These are phyloP conservation scores for Septoria linicola DNA, from an alignment of 2,329 filamentous ascomycete genomes.

Conservation along the genomic window DNA sequence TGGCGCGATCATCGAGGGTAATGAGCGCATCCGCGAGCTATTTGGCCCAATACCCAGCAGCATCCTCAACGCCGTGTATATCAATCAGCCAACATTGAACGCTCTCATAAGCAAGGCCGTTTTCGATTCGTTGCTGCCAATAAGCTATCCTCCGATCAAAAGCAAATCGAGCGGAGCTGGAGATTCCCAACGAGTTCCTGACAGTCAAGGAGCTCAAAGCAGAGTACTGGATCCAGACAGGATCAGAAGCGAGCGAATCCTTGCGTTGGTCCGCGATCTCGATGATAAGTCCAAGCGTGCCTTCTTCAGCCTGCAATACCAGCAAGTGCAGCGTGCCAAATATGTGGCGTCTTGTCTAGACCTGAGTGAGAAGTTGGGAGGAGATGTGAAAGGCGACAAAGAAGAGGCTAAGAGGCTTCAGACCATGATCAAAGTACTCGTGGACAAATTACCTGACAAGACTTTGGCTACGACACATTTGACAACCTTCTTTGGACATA, in stretches of 20 bases:
- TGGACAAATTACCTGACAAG: constrained; percentile 73
- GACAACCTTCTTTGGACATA: constrained; percentile 84
- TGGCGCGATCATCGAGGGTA: constrained; percentile 79
- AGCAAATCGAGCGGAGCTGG: constrained; percentile 47
- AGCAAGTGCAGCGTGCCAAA: constrained; percentile 71
- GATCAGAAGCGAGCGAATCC: constrained; percentile 77
- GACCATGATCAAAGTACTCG: constrained; percentile 70
- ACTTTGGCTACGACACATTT: constrained; percentile 72
- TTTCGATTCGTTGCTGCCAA: constrained; percentile 83
- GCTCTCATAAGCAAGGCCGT: constrained; percentile 79
- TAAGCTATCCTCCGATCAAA: constrained; percentile 77
- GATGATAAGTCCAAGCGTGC: constrained; percentile 77
- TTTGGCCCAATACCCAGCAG: constrained; percentile 78
- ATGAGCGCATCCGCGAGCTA: constrained; percentile 72
- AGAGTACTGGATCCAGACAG: constrained; percentile 64
- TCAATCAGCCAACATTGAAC: constrained; percentile 84
- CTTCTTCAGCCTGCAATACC: constrained; percentile 80
- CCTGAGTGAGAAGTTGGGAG: constrained; percentile 83
- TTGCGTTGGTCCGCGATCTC: constrained; percentile 76
- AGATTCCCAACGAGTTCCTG: constrained; percentile 61
- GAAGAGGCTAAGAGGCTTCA: constrained; percentile 65
- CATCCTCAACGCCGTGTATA: constrained; percentile 84
- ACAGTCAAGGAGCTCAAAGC: constrained; percentile 51
- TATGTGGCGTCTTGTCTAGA: constrained; percentile 75
- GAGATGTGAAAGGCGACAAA: constrained; percentile 67